Evolutionary conservation across 768 basidiomycete genomes (phyloP), one percentile per base, ranked within the genome.

Genomic region (Termitomyces sp.): DNA sequence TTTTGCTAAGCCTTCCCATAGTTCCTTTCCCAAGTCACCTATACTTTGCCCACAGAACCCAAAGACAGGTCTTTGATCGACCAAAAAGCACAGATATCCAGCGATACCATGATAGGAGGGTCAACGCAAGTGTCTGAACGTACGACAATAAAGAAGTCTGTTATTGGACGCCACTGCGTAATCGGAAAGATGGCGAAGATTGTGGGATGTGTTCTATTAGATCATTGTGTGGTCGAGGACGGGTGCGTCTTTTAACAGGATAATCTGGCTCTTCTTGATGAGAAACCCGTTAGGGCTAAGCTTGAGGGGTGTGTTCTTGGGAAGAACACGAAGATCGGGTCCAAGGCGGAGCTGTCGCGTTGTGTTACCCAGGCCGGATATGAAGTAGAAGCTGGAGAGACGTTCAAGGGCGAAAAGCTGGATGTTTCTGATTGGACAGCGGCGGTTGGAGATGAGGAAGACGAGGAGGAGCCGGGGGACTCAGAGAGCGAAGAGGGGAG

Each of bases 181-280:
- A 88, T 95, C 53, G 92, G 92, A 3, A 88, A 84, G 68, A 87
- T 87, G 78, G 89, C 82, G n/a, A 91, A 85, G 69, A 84, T 98
- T 46, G 78, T 77, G 2, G 89, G 90, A 11, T 95, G 90, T 62
- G 82, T 96, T 7, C 68, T 98, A 23, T 78, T 95, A 61, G 95
- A 97, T 66, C 94, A 96, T 65, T 95, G 94, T 63, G 81, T 90
- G 4, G 74, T 98, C 12, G 89, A 82, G 42, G 93, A 96, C 57
- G 92, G 93, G 95, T 93, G 60, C 66, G 84, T 66, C 6, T 53
- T 7, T 17, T 5, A 19, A 17, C 42, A 53, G 5, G 37, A 51
- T 21, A 8, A 31, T 23, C n/a, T 29, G 43, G 31, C 25, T 46
- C 7, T 54, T 42, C 32, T 56, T 45, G 57, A 62, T 3, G 19